Evolutionary conservation across 2,329 filamentous ascomycete species (phyloP).

Genomic region (Fragosphaeria purpurea): DNA sequence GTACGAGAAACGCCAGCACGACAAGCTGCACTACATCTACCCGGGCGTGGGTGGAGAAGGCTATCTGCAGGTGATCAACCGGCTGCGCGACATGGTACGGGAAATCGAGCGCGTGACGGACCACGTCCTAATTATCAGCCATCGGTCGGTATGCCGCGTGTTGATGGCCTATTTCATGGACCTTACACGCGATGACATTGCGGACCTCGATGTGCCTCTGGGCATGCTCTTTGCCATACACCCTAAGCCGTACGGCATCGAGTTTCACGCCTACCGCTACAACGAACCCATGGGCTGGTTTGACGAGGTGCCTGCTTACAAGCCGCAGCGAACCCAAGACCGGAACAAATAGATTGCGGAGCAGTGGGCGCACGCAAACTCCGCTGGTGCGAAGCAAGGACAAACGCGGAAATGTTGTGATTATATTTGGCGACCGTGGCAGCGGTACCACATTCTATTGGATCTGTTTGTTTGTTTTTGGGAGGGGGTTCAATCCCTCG

Average conservation of each 20-base stretch:
- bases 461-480: too few relatives aligned
- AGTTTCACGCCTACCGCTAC: constrained; percentile 92
- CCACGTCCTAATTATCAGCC: constrained; percentile 83
- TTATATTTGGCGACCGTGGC: too few relatives aligned
- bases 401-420: too few relatives aligned
- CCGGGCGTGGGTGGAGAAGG: constrained; percentile 92
- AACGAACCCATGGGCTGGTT: constrained; percentile 72
- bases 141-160: constrained; percentile 85
- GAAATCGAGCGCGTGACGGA: constrained; percentile 97
- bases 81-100: constrained; percentile 87
- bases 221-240: constrained; percentile 93
- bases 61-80: constrained; percentile 94
- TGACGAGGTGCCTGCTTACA: constrained; percentile 75
- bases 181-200: constrained; percentile 79
- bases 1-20: constrained; percentile 64
- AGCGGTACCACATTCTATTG: too few relatives aligned
- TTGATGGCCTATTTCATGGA: constrained; percentile 96
- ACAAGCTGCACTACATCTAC: constrained; percentile 95
- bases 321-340: constrained; percentile 51
- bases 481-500: too few relatives aligned
- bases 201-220: constrained; percentile 85
- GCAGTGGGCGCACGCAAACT: too few relatives aligned
- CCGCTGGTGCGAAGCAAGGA: too few relatives aligned
- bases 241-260: constrained; percentile 94
- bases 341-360: constrained; percentile 19